Base-by-base conservation (phyloP, 1,284 basidiomycete genomes). In the Cystobasidium pallidum region DNA sequence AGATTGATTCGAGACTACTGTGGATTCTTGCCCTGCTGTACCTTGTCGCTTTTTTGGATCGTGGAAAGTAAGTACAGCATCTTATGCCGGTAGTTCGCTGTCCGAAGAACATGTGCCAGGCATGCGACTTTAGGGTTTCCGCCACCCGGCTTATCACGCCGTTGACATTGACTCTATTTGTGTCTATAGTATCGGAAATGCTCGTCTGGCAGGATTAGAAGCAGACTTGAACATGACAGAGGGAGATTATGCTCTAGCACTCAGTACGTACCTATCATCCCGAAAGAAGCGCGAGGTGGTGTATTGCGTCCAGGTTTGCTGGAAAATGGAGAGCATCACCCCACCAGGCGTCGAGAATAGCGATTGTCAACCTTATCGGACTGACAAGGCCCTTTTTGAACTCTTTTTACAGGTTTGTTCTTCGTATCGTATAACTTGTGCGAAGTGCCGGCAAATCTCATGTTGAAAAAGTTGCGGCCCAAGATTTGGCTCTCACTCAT, bases 401-500 rank as follows among this genome's bases (percentile, higher is more conserved):
- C 4, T 7, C 0, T 80, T 79, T 73, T 80, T 76, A n/a, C 66
- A 70, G 67, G 67, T 61, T 41, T 70, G 49, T 70, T 70, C 57
- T 70, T 70, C 47, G 64, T 73, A 8, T 47, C 61, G 7, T 54
- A 57, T 49, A 28, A 43, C 41, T 32, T 72, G n/a, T 43, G 26
- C 52, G 71, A 73, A 52, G 71, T 73, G 1, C 65, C 65, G 86
- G 85, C 73, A 32, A 75, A 75, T 55, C 61, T 73, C 45, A 66
- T 90, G 77, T 81, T 91, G 67, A 90, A 89, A 78, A 85, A 86
- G 30, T 82, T 90, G 15, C 83, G 87, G 1, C 88, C 88, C 0
- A 87, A 86, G 2, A 80, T 88, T 49, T 87, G 86, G 88, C 81
- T 89, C n/a, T 74, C 77, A 8, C n/a, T 75, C 54, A 79, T 80